Conservation (phyloP, 345 rosid genomes). For the Eucalyptus globulus region DNA sequence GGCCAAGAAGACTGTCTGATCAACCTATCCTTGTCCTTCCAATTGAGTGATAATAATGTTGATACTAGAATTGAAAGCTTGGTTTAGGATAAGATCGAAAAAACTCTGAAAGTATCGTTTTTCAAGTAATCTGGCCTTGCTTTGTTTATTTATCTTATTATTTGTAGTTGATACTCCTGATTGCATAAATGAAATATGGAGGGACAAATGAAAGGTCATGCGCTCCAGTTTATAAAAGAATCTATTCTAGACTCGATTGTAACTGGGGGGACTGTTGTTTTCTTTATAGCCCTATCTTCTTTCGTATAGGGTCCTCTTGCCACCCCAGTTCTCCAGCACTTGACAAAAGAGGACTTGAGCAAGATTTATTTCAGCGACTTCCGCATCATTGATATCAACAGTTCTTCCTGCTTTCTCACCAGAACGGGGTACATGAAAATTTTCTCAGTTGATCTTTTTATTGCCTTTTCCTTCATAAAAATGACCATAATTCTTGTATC, state of each 20-base stretch:
- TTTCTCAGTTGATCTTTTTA: background rate
- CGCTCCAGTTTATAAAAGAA: background rate
- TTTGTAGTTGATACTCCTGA: background rate
- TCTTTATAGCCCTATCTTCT: background rate
- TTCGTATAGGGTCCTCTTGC: conserved; percentile 84
- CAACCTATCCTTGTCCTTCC: too few relatives aligned
- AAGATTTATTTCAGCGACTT: conserved; percentile 54
- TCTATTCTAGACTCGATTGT: background rate
- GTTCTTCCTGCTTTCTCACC: conserved; percentile 74
- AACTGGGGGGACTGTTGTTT: background rate
- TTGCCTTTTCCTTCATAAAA: background rate
- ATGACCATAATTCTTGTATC: background rate
- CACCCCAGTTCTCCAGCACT: conserved; percentile 76
- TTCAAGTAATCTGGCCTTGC: background rate
- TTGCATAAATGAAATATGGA: background rate
- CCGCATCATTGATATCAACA: conserved; percentile 70
- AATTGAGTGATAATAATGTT: too few relatives aligned
- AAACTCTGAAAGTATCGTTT: too few relatives aligned
- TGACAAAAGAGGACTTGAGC: conserved; percentile 67
- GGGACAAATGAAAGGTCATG: background rate
- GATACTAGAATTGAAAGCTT: too few relatives aligned
- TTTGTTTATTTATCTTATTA: background rate
- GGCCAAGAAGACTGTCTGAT: too few relatives aligned
- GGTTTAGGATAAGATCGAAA: too few relatives aligned
- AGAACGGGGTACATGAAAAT: conserved; percentile 71